A percentile compares a stretch with the other conserved stretches of the same genome.
phyloP scores from a whole-genome alignment of 2,329 filamentous ascomycete species.

The Eutypella sp. region DNA sequence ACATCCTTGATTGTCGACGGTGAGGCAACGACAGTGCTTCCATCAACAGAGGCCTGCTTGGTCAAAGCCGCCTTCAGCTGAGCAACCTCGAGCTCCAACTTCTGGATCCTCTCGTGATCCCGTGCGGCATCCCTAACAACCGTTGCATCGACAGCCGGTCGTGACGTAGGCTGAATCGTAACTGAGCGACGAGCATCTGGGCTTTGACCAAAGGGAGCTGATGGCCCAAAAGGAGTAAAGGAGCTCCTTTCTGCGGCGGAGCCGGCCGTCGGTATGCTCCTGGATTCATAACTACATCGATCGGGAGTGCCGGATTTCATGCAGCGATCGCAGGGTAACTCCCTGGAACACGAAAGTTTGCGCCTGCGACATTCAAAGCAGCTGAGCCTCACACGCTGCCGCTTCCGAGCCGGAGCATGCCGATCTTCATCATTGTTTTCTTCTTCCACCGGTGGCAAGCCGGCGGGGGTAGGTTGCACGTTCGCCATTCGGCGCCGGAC shows the following conservation, averaged over 20 bases:
- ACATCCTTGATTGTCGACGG: slow-evolving; percentile 43
- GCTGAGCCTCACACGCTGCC: slow-evolving; percentile 54
- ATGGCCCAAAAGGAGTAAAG: slow-evolving; percentile 41
- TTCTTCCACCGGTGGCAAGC: slow-evolving; percentile 17
- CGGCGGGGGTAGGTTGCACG: slow-evolving; percentile 2
- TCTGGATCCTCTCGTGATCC: slow-evolving; percentile 54
- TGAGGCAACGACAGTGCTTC: slow-evolving; percentile 45
- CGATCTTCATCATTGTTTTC: slow-evolving; percentile 22
- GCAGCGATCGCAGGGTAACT: slow-evolving; percentile 57
- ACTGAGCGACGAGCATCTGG: slow-evolving; percentile 17
- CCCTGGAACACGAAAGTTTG: slow-evolving; percentile 58
- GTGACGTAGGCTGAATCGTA: slow-evolving; percentile 26
- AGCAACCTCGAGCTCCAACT: slow-evolving; percentile 53
- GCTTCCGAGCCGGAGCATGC: slow-evolving; percentile 44
- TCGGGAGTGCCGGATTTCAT: slow-evolving; percentile 58
- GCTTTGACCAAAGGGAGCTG: slow-evolving; percentile 38
- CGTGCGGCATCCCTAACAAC: slow-evolving; percentile 36
- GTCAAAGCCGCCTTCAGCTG: slow-evolving; percentile 50
- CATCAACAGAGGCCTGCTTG: slow-evolving; percentile 43
- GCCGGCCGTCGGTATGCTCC: slow-evolving; percentile 28
- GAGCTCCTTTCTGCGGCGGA: slow-evolving; percentile 40
- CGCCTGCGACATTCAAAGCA: slow-evolving; percentile 57
- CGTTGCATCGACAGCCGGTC: slow-evolving; percentile 29
- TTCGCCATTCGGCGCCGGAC: not conserved
- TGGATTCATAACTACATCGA: slow-evolving; percentile 54